Conservation (phyloP, 805 yeast species). For the Scheffersomyces lignosus region DNA sequence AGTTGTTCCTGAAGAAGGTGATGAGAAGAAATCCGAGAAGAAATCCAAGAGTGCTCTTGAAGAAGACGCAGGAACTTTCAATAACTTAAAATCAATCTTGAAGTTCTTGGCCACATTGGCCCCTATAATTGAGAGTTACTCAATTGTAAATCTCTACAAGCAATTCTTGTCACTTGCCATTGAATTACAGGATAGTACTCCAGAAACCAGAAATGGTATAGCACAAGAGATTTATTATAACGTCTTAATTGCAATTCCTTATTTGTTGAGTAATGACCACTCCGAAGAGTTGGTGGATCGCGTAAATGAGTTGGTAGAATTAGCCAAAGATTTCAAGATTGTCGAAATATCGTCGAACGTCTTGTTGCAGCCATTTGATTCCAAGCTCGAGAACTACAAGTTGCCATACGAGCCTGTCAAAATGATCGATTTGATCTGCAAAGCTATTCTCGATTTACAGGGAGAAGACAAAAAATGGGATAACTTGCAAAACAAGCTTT, state of each 20-base stretch:
- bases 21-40: constrained; percentile 5
- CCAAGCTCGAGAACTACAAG: constrained; percentile 28
- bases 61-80: constrained; percentile 60
- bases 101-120: constrained; percentile 69
- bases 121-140: constrained; percentile 56
- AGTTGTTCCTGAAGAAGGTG: constrained; percentile 9
- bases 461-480: constrained; percentile 42
- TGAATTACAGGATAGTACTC: constrained; percentile 47
- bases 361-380: constrained; percentile 38
- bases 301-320: constrained; percentile 47
- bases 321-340: constrained; percentile 44
- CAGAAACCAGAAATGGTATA: constrained; percentile 47
- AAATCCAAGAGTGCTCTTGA: constrained; percentile 20
- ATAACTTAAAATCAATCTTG: constrained; percentile 65
- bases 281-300: constrained; percentile 25
- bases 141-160: constrained; percentile 43
- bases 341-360: constrained; percentile 16
- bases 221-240: constrained; percentile 70
- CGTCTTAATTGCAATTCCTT: constrained; percentile 65
- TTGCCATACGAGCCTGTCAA: constrained; percentile 54
- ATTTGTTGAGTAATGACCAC: constrained; percentile 48
- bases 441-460: constrained; percentile 43
- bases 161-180: constrained; percentile 57
- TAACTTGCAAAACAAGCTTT: constrained; percentile 29
- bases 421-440: constrained; percentile 50